Evolutionary conservation across 1,284 basidiomycete genomes (phyloP), one percentile per base, ranked within the genome.

Genomic region (Irpex sp.): DNA sequence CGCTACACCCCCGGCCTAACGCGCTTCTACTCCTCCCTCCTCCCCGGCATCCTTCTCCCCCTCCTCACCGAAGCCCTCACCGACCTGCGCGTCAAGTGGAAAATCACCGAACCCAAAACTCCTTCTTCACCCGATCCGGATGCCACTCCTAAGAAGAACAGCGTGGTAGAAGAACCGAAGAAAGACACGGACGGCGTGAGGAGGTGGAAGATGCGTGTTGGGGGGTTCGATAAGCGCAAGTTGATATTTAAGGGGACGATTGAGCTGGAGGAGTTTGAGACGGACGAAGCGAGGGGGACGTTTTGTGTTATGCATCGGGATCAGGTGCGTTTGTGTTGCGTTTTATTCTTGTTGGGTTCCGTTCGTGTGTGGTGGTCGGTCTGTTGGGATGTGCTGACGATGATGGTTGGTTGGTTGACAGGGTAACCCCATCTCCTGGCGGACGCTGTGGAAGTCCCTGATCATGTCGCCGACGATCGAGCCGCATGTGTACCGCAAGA

Each of bases 371-470:
- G n/a, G n/a, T 40, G 15, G 40, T 3, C 8, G 40, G 40, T 11
- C 4, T 44, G 26, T 2, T 26, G 3, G 26, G 26, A 26, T 57
- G 38, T 26, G 47, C 55, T 60, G 51, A 44, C 40, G 8, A 11
- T 9, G 40, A 58, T 13, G 11, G 4, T 4, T 49, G 26, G 3
- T 21, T 4, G 15, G 3, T 21, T 4, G 15, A 51, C 55, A 90
- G 88, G 89, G 89, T 1, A 89, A 84, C 70, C 89, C 89, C 31
- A 85, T 92, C 57, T 88, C 86, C 40, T 92, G 89, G 89, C 77
- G 89, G 57, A 80, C 84, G 72, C 76, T 91, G 48, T 92, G 89
- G 88, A 90, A 85, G 70, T 78, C 77, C 5, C 66, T 91, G 51
- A 82, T 90, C 49, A 69, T 75, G 66, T 82, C 81, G 6, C 73